Conservation (phyloP, 352 stramenopile species). For the Discostella stelligera region DNA sequence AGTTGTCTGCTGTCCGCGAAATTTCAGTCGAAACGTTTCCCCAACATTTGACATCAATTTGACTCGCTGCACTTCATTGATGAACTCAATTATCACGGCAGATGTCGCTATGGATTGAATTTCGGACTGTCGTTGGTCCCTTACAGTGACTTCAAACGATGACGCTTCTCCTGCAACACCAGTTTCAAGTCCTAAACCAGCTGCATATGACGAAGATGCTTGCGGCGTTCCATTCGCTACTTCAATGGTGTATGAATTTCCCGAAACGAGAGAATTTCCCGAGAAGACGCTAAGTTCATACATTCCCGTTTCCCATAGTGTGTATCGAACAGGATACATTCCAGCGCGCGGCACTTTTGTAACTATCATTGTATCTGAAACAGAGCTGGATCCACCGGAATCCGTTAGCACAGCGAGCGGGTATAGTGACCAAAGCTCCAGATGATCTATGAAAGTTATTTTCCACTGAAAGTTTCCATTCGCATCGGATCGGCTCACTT, state of each 20-base stretch:
- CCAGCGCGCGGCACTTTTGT: slow-evolving; percentile 73
- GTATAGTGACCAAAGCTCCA: slow-evolving; percentile 75
- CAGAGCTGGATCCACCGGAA: slow-evolving; percentile 48
- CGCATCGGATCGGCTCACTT: slow-evolving; percentile 43
- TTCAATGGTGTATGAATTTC: slow-evolving; percentile 87
- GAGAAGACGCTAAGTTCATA: slow-evolving; percentile 90
- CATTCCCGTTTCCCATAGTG: slow-evolving; percentile 86
- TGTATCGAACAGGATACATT: slow-evolving; percentile 91
- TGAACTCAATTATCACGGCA: slow-evolving; percentile 34
- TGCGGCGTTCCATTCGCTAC: slow-evolving; percentile 83
- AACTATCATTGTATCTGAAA: slow-evolving; percentile 44
- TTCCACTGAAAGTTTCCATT: slow-evolving; percentile 84
- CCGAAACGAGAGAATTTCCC: slow-evolving; percentile 85
- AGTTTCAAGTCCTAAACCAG: slow-evolving; percentile 83
- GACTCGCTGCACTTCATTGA: slow-evolving; percentile 51
- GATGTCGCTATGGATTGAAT: slow-evolving; percentile 75
- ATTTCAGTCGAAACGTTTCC: slow-evolving; percentile 67
- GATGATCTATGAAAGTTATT: slow-evolving; percentile 90
- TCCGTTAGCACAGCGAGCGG: slow-evolving; percentile 57
- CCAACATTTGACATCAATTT: slow-evolving; percentile 32
- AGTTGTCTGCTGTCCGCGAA: slow-evolving; percentile 78
- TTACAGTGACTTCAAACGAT: slow-evolving; percentile 88
- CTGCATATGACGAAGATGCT: slow-evolving; percentile 83
- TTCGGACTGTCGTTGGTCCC: slow-evolving; percentile 83
- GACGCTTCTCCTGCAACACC: slow-evolving; percentile 80